Conservation (phyloP, 2,329 filamentous ascomycete genomes). For the Aspergillus japonicus region DNA sequence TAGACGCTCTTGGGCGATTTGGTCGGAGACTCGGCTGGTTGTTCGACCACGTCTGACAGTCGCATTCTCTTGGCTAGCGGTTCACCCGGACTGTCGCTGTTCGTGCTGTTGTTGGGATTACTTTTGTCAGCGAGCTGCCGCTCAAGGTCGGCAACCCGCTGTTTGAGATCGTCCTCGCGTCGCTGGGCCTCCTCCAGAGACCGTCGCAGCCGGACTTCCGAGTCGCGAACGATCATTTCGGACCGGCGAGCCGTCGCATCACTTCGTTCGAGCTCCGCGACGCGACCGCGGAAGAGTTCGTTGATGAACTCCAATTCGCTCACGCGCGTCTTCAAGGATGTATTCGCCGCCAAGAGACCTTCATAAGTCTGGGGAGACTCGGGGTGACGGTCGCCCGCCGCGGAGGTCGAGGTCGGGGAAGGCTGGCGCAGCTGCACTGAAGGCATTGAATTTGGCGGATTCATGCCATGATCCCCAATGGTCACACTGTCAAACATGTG, state of each 20-base stretch:
- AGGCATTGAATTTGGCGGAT: conserved; percentile 51
- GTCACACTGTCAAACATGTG: conserved; percentile 73
- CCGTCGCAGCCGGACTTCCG: conserved; percentile 55
- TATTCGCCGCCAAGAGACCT: conserved; percentile 75
- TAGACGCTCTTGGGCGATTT: conserved; percentile 39
- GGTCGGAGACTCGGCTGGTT: conserved; percentile 31
- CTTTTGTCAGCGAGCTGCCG: conserved; percentile 44
- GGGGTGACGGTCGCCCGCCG: conserved; percentile 61
- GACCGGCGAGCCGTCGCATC: conserved; percentile 66
- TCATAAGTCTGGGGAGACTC: conserved; percentile 77
- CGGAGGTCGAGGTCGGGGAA: conserved; percentile 59
- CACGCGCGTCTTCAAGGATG: conserved; percentile 88
- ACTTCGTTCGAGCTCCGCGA: conserved; percentile 73
- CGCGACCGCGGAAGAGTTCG: conserved; percentile 71
- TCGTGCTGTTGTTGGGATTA: conserved; percentile 15
- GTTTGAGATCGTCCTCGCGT: conserved; percentile 78
- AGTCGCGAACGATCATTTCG: conserved; percentile 55
- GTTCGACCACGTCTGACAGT: conserved; percentile 55
- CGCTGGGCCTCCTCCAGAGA: conserved; percentile 74
- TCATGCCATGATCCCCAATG: conserved; percentile 68
- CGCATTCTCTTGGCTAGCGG: conserved; percentile 57
- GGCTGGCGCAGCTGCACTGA: conserved; percentile 55
- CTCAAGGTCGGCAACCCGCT: conserved; percentile 76
- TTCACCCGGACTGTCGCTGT: conserved; percentile 39
- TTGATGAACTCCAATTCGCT: conserved; percentile 96